Conservation (phyloP, 768 basidiomycete species). For the Mycena maculata region DNA sequence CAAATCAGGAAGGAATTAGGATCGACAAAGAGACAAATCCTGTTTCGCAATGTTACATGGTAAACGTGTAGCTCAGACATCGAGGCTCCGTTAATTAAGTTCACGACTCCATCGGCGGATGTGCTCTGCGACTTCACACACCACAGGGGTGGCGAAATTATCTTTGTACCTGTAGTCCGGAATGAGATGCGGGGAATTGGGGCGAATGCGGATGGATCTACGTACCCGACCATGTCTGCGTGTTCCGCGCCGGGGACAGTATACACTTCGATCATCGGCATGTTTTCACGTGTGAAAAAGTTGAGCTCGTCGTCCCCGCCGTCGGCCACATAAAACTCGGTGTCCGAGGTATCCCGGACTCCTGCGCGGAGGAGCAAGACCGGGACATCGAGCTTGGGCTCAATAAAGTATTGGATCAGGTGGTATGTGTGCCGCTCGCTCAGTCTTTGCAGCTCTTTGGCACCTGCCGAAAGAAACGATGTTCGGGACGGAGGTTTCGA, state of each 20-base stretch:
- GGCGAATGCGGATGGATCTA: not conserved
- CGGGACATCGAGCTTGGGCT: slow-evolving; percentile 7
- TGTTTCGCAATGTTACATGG: not conserved
- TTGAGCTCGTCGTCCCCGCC: slow-evolving; percentile 20
- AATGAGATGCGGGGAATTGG: not conserved
- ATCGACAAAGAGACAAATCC: not conserved
- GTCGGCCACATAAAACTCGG: slow-evolving; percentile 2
- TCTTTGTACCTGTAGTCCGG: slow-evolving; percentile 5
- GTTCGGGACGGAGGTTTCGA: not conserved
- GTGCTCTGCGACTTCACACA: slow-evolving; percentile 5
- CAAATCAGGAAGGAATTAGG: slow-evolving; percentile 13
- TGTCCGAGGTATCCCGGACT: slow-evolving; percentile 13
- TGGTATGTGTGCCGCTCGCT: slow-evolving; percentile 13
- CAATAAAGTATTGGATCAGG: slow-evolving; percentile 10
- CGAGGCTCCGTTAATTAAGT: not conserved
- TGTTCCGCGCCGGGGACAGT: slow-evolving; percentile 6
- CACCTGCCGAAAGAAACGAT: not conserved
- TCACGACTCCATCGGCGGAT: slow-evolving; percentile 10
- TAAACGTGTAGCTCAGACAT: not conserved
- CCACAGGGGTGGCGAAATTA: slow-evolving; percentile 10
- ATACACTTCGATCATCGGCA: not conserved
- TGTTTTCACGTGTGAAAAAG: slow-evolving; percentile 18
- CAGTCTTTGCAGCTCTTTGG: slow-evolving; percentile 18
- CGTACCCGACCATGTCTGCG: slow-evolving; percentile 2
- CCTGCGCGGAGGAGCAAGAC: slow-evolving; percentile 11